A percentile compares a stretch with the other conserved stretches of the same genome.
phyloP scores from a whole-genome alignment of 2,329 filamentous ascomycete genomes.

The Diplodia seriata region DNA sequence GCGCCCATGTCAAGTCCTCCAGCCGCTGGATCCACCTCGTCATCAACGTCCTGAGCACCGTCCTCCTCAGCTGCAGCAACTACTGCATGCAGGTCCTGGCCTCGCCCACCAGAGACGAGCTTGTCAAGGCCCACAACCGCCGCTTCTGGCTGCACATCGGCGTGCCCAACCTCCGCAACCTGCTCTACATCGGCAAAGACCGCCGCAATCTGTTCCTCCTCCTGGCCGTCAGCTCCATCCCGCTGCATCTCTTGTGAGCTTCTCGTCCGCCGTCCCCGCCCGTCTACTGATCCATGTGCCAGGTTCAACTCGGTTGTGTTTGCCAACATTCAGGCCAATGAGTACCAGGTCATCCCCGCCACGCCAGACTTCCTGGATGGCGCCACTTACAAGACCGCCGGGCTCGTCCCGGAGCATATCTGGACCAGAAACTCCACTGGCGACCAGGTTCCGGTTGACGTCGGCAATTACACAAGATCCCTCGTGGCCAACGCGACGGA shows the following conservation, averaged over 20 bases:
- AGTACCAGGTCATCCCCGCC: conserved; percentile 6
- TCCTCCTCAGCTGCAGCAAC: conserved; percentile 46
- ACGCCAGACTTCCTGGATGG: conserved; percentile 13
- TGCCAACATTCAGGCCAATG: conserved; percentile 20
- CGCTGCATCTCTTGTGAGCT: conserved; percentile 47
- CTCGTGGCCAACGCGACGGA: not conserved
- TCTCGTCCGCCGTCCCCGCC: too few species aligned
- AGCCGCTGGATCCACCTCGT: conserved; percentile 36
- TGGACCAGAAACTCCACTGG: not conserved
- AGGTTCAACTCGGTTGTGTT: conserved; percentile 27
- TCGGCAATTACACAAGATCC: not conserved
- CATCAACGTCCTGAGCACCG: conserved; percentile 27
- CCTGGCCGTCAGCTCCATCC: conserved; percentile 43
- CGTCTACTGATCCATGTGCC: not conserved
- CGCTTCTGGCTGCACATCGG: conserved; percentile 56
- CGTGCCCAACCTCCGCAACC: conserved; percentile 51
- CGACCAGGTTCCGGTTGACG: not conserved
- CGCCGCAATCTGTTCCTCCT: conserved; percentile 37
- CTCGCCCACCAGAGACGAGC: conserved; percentile 57
- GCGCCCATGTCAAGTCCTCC: not conserved
- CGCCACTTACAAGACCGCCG: conserved; percentile 6
- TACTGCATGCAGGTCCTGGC: conserved; percentile 61
- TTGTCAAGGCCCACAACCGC: conserved; percentile 56
- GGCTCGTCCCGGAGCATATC: not conserved
- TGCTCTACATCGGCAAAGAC: conserved; percentile 38